A percentile compares a stretch with the other conserved stretches of the same genome.
These are phyloP conservation scores for Yamadazyma nakazawae DNA, from an alignment of 805 yeast genomes.

Conservation along the genomic window DNA sequence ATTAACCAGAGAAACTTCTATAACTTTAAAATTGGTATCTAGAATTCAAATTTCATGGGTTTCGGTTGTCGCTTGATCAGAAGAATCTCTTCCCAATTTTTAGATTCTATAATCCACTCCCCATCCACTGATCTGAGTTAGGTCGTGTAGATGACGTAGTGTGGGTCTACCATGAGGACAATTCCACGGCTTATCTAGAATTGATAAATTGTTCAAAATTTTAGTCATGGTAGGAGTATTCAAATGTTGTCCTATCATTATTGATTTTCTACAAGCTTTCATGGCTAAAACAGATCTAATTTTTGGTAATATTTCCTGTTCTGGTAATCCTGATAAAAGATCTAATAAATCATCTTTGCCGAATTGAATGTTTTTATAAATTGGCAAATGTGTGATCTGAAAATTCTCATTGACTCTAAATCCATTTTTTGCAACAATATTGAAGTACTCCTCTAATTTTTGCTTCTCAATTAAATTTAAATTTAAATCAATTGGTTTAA, in stretches of 20 bases:
- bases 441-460: constrained; percentile 56
- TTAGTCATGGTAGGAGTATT: constrained; percentile 55
- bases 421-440: constrained; percentile 70
- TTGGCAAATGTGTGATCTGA: constrained; percentile 61
- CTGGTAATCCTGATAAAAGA: constrained; percentile 46
- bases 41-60: no score
- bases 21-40: no score
- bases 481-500: constrained; percentile 56
- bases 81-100: no score
- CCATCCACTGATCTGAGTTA: constrained; percentile 20
- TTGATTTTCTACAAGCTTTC: constrained; percentile 92
- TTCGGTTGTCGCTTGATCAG: no score
- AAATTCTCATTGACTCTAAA: constrained; percentile 55
- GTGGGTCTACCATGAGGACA: constrained; percentile 99
- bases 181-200: constrained; percentile 90
- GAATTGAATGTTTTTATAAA: constrained; percentile 67
- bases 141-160: constrained; percentile 79
- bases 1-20: no score
- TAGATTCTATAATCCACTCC: background rate
- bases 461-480: constrained; percentile 78
- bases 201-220: constrained; percentile 66
- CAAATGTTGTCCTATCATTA: constrained; percentile 86
- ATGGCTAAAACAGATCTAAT: constrained; percentile 83
- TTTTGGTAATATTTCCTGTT: constrained; percentile 46
- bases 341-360: constrained; percentile 72